phyloP scores from a whole-genome alignment of 495 filamentous ascomycete genomes.

The Daldinia concentrica region DNA sequence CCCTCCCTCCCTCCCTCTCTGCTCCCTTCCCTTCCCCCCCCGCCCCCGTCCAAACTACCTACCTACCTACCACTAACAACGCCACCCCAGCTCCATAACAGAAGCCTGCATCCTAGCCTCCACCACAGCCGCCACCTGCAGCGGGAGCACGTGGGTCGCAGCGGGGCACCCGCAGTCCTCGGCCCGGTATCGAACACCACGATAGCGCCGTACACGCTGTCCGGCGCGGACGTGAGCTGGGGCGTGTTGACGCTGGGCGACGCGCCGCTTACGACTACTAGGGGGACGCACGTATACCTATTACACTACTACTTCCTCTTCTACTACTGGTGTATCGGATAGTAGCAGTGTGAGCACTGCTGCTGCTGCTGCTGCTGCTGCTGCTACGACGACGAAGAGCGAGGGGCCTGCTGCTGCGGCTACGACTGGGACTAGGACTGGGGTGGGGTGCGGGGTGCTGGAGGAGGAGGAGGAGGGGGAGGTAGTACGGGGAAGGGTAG shows the following conservation, averaged over 20 bases:
- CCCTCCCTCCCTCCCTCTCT: not conserved
- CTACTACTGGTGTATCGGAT: no score
- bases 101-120: slow-evolving; percentile 47
- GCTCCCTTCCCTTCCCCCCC: not conserved
- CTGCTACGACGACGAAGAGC: slow-evolving; percentile 15
- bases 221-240: slow-evolving; percentile 48
- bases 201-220: slow-evolving; percentile 34
- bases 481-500: not conserved
- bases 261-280: slow-evolving; percentile 38
- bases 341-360: no score
- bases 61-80: not conserved
- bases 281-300: slow-evolving; percentile 35
- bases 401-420: not conserved
- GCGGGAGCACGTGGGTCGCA: slow-evolving; percentile 47
- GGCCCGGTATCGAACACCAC: slow-evolving; percentile 46
- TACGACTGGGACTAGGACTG: not conserved
- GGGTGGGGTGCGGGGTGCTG: not conserved
- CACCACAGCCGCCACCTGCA: slow-evolving; percentile 51
- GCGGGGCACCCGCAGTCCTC: slow-evolving; percentile 13
- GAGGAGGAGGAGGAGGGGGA: not conserved
- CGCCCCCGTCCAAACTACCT: not conserved
- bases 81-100: slow-evolving; percentile 44
- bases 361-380: no score
- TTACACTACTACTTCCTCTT: not conserved
- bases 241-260: slow-evolving; percentile 50